A percentile compares a stretch with the other conserved stretches of the same genome.
Evolutionary conservation across 2,329 filamentous ascomycete genomes (phyloP).

Genomic region (Botrytis hyacinthi): DNA sequence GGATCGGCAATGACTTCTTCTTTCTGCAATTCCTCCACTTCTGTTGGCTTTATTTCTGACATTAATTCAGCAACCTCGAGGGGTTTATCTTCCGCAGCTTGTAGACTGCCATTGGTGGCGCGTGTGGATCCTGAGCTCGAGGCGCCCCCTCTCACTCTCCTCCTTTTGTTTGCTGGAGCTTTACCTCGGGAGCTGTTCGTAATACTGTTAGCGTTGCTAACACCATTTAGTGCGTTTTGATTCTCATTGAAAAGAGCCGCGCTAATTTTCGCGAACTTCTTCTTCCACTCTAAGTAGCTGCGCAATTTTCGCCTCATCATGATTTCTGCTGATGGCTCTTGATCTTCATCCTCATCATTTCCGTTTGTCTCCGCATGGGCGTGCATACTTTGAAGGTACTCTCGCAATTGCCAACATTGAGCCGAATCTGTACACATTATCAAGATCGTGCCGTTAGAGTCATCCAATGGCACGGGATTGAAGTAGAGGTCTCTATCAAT

Average conservation of each 20-base stretch:
- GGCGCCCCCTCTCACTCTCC: constrained; percentile 77
- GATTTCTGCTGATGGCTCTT: constrained; percentile 70
- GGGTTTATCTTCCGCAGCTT: constrained; percentile 78
- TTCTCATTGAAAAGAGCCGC: constrained; percentile 75
- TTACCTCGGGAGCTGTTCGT: constrained; percentile 51
- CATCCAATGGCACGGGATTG: constrained; percentile 71
- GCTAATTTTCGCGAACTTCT: constrained; percentile 82
- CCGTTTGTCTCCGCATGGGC: constrained; percentile 52
- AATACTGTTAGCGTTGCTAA: constrained; percentile 52
- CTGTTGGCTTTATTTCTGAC: constrained; percentile 78
- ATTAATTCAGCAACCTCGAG: constrained; percentile 79
- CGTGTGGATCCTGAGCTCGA: constrained; percentile 58
- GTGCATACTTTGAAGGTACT: constrained; percentile 90
- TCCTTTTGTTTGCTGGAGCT: constrained; percentile 79
- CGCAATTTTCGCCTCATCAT: constrained; percentile 89
- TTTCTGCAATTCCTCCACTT: constrained; percentile 72
- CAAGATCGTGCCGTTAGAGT: constrained; percentile 86
- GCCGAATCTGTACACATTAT: constrained; percentile 92
- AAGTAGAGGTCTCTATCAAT: constrained; percentile 90
- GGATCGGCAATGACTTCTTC: constrained; percentile 74
- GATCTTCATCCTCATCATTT: constrained; percentile 47
- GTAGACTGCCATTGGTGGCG: constrained; percentile 70
- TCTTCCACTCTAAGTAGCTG: constrained; percentile 87
- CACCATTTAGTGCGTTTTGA: constrained; percentile 69
- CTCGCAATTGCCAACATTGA: constrained; percentile 82